Base-by-base conservation (phyloP, 495 filamentous ascomycete genomes). In the Tuber magnatum region DNA sequence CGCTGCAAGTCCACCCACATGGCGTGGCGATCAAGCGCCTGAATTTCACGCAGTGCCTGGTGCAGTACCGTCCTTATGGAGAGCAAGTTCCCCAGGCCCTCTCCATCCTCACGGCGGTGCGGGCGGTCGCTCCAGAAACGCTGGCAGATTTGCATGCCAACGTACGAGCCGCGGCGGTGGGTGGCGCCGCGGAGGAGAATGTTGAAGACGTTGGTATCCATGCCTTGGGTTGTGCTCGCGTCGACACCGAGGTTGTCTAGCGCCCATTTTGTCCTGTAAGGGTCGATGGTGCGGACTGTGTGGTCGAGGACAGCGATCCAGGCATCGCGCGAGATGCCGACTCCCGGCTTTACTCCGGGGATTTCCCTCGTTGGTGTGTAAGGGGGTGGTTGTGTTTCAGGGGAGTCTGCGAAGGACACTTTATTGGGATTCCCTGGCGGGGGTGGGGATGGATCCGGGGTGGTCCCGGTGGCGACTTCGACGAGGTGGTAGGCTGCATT, bases 41-140 rank as follows among this genome's bases (percentile, higher is more conserved):
- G n/a, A 12, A 73, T 40, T 61, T 81, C 79, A 40, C 72, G 69
- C 3, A 80, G 44, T 1, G 79, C 79, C 1, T 38, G 40, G 68
- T 80, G 74, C 3, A 80, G 39, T 28, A 80, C 79, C 4, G 79
- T 81, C 40, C 78, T 74, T 24, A 80, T 71, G 38, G 78, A 81
- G 4, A 48, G 14, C 38, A 72, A 38, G 32, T 80, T 43, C 1
- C 71, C 79, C 3, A 81, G 28, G 6, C 43, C 41, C 22, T 22
- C 65, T 28, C 75, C 78, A 6, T 71, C 71, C 6, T 40, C 69
- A 3, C 65, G 22, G 18, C 68, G 69, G 20, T 40, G 16, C 1
- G 74, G 74, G 10, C 71, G 69, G 28, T 65, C 56, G 4, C 65
- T 77, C 46, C 79, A 79, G 48, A 74, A 56, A 24, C 70, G 43